Base-by-base conservation (phyloP, 2,329 filamentous ascomycete genomes). In the Epichloe uncinata region DNA sequence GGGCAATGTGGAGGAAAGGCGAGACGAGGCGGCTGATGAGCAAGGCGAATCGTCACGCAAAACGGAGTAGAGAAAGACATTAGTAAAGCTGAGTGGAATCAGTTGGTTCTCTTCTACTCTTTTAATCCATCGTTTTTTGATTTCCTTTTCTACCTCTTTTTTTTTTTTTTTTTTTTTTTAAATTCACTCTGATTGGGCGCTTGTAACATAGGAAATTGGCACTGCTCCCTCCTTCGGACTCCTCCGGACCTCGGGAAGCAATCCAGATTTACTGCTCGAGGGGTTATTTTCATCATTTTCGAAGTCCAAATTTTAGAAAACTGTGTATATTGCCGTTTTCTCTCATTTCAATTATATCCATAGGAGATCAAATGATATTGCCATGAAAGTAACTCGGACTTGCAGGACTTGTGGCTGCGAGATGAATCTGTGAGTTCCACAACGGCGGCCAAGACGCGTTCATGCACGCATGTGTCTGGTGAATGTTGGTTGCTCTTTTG, bases 1-100 rank as follows among this genome's bases (percentile, higher is more conserved):
- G 33, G 33, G 40, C 30, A 46, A 35, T n/a, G 36, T 37, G 18
- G 44, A 53, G 30, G 47, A 26, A 52, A 59, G 20, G 48, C 56
- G 36, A 50, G 43, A 48, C 34, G 52, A 52, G 38, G 52, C 30
- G 12, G 30, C 18, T 35, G 48, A 37, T 18, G 49, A 43, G 40
- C 49, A 57, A 48, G 55, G 54, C 42, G 57, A 52, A 50, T 58
- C 61, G 50, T 52, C 50, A 47, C 56, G 59, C 38, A 61, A 57
- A 53, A 53, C 57, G 56, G 59, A 57, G 52, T 60, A 57, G 54
- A 20, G 18, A 20, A 18, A 18, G 8, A 5, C 11, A 4, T 15
- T 5, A 12, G n/a, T 7, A 22, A 30, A 20, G 18, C 38, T 11
- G 40, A 42, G n/a, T 43, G 20, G 41, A 43, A 30, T n/a, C 22